phyloP scores from a whole-genome alignment of 495 filamentous ascomycete genomes.

The Aspergillus heteromorphus region DNA sequence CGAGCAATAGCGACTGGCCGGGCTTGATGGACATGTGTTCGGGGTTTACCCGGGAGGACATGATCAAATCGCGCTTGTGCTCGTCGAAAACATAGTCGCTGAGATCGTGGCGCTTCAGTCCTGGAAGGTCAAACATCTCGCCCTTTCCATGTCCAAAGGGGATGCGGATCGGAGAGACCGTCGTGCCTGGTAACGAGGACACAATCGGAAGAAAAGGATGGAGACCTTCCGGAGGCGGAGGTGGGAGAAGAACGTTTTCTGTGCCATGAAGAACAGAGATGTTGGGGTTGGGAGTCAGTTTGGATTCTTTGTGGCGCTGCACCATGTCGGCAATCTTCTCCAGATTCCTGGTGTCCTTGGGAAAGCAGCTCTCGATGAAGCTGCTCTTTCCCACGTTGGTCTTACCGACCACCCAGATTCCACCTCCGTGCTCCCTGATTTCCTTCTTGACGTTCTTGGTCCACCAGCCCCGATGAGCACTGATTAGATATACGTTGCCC shows the following conservation, averaged over 20 bases:
- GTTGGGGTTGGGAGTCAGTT: slow-evolving; percentile 12
- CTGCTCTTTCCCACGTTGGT: slow-evolving; percentile 95
- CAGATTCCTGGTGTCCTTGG: slow-evolving; percentile 62
- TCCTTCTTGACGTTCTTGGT: slow-evolving; percentile 78
- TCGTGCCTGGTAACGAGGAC: slow-evolving; percentile 85
- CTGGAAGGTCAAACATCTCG: slow-evolving; percentile 92
- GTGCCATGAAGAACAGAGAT: slow-evolving; percentile 8
- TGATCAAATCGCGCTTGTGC: slow-evolving; percentile 61
- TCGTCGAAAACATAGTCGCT: slow-evolving; percentile 60
- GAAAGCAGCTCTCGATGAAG: slow-evolving; percentile 78
- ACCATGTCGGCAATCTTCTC: slow-evolving; percentile 34
- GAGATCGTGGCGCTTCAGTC: slow-evolving; percentile 68
- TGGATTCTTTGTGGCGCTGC: slow-evolving; percentile 21
- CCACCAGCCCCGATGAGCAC: slow-evolving; percentile 82
- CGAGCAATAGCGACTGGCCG: slow-evolving; percentile 76
- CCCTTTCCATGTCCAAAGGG: slow-evolving; percentile 79
- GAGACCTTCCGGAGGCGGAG: slow-evolving; percentile 60
- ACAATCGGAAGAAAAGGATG: slow-evolving; percentile 79
- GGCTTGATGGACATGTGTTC: slow-evolving; percentile 66
- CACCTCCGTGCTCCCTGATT: slow-evolving; percentile 73
- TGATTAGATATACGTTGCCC: slow-evolving; percentile 80
- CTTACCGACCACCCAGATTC: slow-evolving; percentile 96
- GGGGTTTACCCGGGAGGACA: slow-evolving; percentile 65
- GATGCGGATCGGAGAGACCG: slow-evolving; percentile 85
- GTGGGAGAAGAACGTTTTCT: slow-evolving; percentile 58